Evolutionary conservation across 208 protist species (phyloP), one percentile per base, ranked within the genome.

Genomic region (Leishmania turanica): DNA sequence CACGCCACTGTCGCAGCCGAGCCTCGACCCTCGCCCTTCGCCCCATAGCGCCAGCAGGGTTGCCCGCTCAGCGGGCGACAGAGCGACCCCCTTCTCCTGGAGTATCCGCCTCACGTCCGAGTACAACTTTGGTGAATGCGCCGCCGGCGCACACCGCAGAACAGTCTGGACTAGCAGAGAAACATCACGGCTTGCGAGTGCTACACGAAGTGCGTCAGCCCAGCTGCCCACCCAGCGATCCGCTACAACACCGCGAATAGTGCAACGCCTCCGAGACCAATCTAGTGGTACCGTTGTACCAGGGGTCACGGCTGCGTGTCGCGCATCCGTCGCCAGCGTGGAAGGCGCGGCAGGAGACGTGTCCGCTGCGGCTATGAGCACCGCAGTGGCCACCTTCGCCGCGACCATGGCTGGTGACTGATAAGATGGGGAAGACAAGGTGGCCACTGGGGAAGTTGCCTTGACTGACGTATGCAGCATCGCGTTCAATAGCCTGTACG

Each of bases 221-320:
- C 93, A 96, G 72, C 86, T 88, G 37, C 88, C 88, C 21, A 76
- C 64, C 91, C 93, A 96, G 15, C 93, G 93, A 82, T 93, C 89
- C 19, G 42, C 34, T 24, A 95, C 70, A 19, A 96, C 76, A 13
- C 77, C 71, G 11, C 40, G 81, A 27, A 94, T 64, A 1, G 81
- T 60, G 17, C 34, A 27, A 69, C 91, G 90, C 40, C 82, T 81
- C 31, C 78, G 65, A 31, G 58, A 75, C 72, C 90, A 87, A 66
- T 86, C 86, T 2, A 95, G 27, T 37, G 86, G 87, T n/a, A 95
- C 42, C 42, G 47, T 13, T 42, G 82, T 72, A 45, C 72, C 72
- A 76, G 72, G 72, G 27, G 53, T 47, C 19, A 21, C 66, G 1
- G 65, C 58, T 31, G 40, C 40, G 6, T 19, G n/a, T 53, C 58